Percentiles rank a stretch among this genome's conserved stretches.
phyloP scores from a whole-genome alignment of 192 early-diverging fungal species.

The Coemansia sp. region DNA sequence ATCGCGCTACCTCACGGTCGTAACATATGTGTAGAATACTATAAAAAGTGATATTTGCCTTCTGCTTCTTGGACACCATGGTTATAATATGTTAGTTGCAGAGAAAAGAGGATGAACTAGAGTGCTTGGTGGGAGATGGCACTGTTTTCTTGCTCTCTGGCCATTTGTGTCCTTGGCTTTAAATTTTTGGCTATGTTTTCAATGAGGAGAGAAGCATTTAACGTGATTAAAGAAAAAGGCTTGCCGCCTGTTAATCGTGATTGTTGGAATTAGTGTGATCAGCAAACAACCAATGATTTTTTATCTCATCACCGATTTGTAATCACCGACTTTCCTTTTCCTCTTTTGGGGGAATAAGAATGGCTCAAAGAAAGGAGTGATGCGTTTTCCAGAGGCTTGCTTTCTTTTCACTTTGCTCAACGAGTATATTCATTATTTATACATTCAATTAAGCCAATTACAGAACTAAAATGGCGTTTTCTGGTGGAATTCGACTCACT shows the following conservation, averaged over 20 bases:
- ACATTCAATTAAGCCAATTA: constrained; percentile 2
- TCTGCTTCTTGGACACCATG: constrained; percentile 56
- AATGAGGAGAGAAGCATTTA: background rate
- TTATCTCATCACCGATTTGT: too few relatives aligned
- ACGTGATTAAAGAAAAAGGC: background rate
- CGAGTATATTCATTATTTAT: too few relatives aligned
- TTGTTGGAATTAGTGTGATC: too few relatives aligned
- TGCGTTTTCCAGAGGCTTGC: too few relatives aligned
- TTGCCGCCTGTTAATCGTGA: background rate
- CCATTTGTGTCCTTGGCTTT: background rate
- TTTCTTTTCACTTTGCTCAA: too few relatives aligned
- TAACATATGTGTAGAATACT: background rate
- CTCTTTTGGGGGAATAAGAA: too few relatives aligned
- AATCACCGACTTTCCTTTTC: too few relatives aligned
- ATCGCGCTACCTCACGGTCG: background rate
- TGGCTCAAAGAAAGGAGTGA: too few relatives aligned
- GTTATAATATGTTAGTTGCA: constrained; percentile 33
- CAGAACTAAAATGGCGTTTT: constrained; percentile 70
- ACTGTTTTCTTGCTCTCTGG: constrained; percentile 5
- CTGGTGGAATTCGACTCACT: constrained; percentile 80
- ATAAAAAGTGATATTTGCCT: constrained; percentile 36
- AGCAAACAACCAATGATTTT: too few relatives aligned
- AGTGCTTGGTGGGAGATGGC: background rate
- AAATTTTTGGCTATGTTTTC: background rate
- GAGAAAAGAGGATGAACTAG: constrained; percentile 36